Evolutionary conservation across 345 rosid genomes (phyloP), one percentile per base, ranked within the genome.

Genomic region (Zanthoxylum bungeanum): DNA sequence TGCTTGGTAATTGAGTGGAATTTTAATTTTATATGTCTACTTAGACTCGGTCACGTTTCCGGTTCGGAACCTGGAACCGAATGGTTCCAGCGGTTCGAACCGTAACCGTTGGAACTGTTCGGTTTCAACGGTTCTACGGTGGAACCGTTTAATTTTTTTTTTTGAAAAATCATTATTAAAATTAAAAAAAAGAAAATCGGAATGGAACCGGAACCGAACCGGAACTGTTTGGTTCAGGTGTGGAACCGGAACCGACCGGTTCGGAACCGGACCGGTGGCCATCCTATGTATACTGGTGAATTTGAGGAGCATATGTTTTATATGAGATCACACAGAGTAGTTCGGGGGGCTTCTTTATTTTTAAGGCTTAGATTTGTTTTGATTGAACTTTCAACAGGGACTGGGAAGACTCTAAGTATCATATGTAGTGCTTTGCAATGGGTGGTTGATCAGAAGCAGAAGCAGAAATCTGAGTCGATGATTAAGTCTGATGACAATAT

Each of bases 401-500:
- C 98, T 36, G 98, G 97, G 2, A 92, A 94, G 83, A 92, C 97
- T 27, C 83, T 90, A 5, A 90, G 97, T 81, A 88, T 94, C 21
- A 94, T 94, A 66, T 94, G 97, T 46, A 85, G 97, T 70, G 82
- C 89, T 68, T 79, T 94, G 66, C 95, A 94, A 68, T 92, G 97
- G 98, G 83, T 90, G 37, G 70, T 74, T 71, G 91, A 90, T 79
- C 89, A 81, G 68, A 87, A 80, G 79, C 78, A 81, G 62, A 81
- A 84, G 60, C 51, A 31, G 50, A 70, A 71, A 60, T 71, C 75
- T n/a, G 79, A 79, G 47, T 21, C 28, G 57, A 62, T 28, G 33
- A 57, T 59, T 61, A 66, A 69, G 10, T 56, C 76, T 56, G 69
- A 60, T 46, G 49, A 42, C 55, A 69, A 73, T 64, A 51, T 16